Base-by-base conservation (phyloP, 352 stramenopile genomes). In the Phytophthora capsici region DNA sequence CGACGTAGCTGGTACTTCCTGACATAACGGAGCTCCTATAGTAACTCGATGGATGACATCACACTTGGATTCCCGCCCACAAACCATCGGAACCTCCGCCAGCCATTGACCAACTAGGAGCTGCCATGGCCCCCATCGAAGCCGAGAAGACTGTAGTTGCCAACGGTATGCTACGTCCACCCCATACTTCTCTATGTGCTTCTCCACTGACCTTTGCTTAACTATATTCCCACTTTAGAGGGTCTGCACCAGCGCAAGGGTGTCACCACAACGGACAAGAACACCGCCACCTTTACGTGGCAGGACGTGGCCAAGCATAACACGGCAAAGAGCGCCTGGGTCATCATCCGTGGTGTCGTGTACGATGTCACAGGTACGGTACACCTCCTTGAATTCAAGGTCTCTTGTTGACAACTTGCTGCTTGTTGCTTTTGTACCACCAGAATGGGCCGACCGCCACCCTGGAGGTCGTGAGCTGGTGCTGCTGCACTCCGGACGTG, bases 231-330 rank as follows among this genome's bases (percentile, higher is more conserved):
- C 40, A 17, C 37, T 34, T 34, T 34, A 76, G 73, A 81, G 44
- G 73, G 80, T 10, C 71, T 93, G 17, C 80, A 87, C 50, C 78
- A 88, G 68, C 86, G 86, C 69, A 89, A 91, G 58, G 22, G 74
- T 9, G 50, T 62, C 5, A 38, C 54, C 4, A 41, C 74, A 19
- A 36, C 32, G 32, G 71, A 66, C 45, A 69, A 56, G 48, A 53
- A 63, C 26, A 54, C 45, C 10, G 56, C 62, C 63, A 78, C 80
- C 53, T 98, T 91, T 76, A 98, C 94, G 58, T 98, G 93, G 94
- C 80, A 93, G 57, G 93, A 99, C 47, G 93, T 99, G 45, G 91
- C 96, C 57, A 87, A 97, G 82, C 97, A 99, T 74, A 93, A 96
- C 76, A 98, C 94, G 49, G 89, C 91, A 23, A 75, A 93, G 23